A percentile compares a stretch with the other conserved stretches of the same genome.
Evolutionary conservation across 768 basidiomycete genomes (phyloP).

Genomic region (Wakefieldia striispora): DNA sequence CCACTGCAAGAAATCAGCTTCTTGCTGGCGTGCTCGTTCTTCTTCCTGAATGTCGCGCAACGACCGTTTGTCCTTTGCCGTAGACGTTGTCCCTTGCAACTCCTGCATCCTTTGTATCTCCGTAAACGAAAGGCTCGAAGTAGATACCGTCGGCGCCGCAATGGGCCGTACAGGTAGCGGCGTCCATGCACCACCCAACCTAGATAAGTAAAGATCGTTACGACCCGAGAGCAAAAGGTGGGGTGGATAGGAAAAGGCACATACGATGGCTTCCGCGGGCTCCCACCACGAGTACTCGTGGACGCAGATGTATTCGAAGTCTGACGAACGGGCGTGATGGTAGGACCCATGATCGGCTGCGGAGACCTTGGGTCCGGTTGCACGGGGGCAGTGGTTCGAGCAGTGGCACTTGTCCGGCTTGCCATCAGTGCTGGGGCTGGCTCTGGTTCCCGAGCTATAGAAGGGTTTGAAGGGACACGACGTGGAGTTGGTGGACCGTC

Average conservation of each 20-base stretch:
- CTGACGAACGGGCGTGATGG: slow-evolving; percentile 61
- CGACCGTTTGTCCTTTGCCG: slow-evolving; percentile 55
- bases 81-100: slow-evolving; percentile 41
- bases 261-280: slow-evolving; percentile 48
- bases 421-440: neutral
- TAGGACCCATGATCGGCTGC: slow-evolving; percentile 50
- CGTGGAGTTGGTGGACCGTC: slow-evolving; percentile 7
- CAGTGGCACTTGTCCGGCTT: neutral
- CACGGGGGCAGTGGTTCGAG: slow-evolving; percentile 19
- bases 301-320: slow-evolving; percentile 27
- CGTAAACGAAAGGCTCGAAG: slow-evolving; percentile 56
- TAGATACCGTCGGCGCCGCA: slow-evolving; percentile 29
- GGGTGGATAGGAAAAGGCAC: slow-evolving; percentile 23
- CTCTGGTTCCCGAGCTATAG: slow-evolving; percentile 4
- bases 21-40: slow-evolving; percentile 61
- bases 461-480: slow-evolving; percentile 9
- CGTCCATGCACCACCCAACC: slow-evolving; percentile 58
- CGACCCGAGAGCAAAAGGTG: too few relatives aligned
- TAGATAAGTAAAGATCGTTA: slow-evolving; percentile 1
- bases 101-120: slow-evolving; percentile 84
- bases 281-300: slow-evolving; percentile 9
- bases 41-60: slow-evolving; percentile 86
- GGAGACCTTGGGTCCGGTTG: slow-evolving; percentile 25
- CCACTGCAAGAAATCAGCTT: slow-evolving; percentile 85
- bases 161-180: slow-evolving; percentile 50